phyloP scores from a whole-genome alignment of 2,329 filamentous ascomycete species.

The Aspergillus spinulosporus region DNA sequence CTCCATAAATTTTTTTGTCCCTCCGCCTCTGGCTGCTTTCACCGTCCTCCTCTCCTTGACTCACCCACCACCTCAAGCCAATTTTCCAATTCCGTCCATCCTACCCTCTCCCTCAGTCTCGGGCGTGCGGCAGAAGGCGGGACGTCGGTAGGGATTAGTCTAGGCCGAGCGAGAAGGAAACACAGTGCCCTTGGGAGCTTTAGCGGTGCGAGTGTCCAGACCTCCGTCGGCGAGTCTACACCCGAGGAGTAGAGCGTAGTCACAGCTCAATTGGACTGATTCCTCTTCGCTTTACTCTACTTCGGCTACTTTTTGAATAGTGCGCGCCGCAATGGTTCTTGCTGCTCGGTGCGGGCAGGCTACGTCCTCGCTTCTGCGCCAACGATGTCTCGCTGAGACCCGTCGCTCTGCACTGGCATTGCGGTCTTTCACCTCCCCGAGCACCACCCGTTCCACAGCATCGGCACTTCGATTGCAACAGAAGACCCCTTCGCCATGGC shows the following conservation, averaged over 20 bases:
- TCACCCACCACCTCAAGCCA: slow-evolving; percentile 17
- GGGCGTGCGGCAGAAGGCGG: slow-evolving; percentile 27
- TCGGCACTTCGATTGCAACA: slow-evolving; percentile 39
- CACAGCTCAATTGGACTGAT: slow-evolving; percentile 22
- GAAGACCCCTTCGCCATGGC: slow-evolving; percentile 38
- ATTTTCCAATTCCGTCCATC: slow-evolving; percentile 12
- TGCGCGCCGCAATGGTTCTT: slow-evolving; percentile 47
- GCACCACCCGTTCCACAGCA: slow-evolving; percentile 32
- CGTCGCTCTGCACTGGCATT: slow-evolving; percentile 37
- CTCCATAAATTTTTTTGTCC: slow-evolving; percentile 19
- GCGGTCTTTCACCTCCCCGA: slow-evolving; percentile 42
- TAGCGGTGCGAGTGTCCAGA: slow-evolving; percentile 13
- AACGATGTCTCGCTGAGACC: slow-evolving; percentile 43
- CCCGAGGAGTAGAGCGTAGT: slow-evolving; percentile 12
- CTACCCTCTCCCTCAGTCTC: slow-evolving; percentile 20
- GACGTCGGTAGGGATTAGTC: slow-evolving; percentile 23
- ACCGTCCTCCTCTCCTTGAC: slow-evolving; percentile 17
- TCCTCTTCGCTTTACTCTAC: slow-evolving; percentile 9
- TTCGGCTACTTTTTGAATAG: slow-evolving; percentile 21
- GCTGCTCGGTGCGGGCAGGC: slow-evolving; percentile 48
- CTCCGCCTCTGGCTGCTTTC: slow-evolving; percentile 17
- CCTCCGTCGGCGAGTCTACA: slow-evolving; percentile 9
- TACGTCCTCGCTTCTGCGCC: slow-evolving; percentile 42
- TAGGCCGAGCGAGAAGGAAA: slow-evolving; percentile 16
- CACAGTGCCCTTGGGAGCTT: slow-evolving; percentile 5